Evolutionary conservation across 805 yeast species (phyloP).

Genomic region (Candida multigemmis): DNA sequence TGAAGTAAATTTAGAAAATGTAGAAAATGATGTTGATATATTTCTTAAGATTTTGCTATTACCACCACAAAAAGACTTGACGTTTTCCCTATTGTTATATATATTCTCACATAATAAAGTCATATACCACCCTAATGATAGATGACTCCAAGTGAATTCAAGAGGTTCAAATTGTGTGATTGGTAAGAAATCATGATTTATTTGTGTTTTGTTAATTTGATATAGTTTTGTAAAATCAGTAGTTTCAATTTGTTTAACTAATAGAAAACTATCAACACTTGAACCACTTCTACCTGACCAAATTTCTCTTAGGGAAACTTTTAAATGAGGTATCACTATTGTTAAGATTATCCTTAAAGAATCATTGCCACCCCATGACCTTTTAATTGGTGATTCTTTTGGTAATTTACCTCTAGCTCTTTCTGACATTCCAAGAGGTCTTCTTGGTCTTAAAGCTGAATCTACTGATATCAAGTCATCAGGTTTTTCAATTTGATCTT

Average conservation of each 20-base stretch:
- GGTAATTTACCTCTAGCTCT: conserved; percentile 48
- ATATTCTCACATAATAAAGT: conserved; percentile 56
- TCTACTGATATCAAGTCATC: conserved; percentile 18
- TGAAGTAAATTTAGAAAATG: conserved; percentile 28
- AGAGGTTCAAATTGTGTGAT: conserved; percentile 33
- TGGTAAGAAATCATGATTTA: conserved; percentile 34
- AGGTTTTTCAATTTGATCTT: conserved; percentile 1
- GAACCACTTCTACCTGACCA: conserved; percentile 13
- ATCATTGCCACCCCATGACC: conserved; percentile 51
- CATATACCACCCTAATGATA: conserved; percentile 70
- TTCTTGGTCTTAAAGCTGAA: conserved; percentile 36
- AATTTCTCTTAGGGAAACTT: conserved; percentile 14
- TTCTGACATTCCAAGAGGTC: conserved; percentile 53
- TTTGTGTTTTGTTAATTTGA: conserved; percentile 14
- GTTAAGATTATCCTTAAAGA: conserved; percentile 34
- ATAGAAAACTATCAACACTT: conserved; percentile 13
- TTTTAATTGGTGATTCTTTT: conserved; percentile 36
- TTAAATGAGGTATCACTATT: conserved; percentile 28
- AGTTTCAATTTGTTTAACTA: conserved; percentile 33
- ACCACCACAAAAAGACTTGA: conserved; percentile 11
- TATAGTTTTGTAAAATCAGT: conserved; percentile 18
- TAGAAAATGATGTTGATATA: conserved; percentile 21
- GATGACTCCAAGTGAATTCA: conserved; percentile 51
- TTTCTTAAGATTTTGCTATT: conserved; percentile 30
- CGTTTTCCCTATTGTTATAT: conserved; percentile 20